Conservation (phyloP, 2,329 filamentous ascomycete species). For the Colletotrichum plurivorum region DNA sequence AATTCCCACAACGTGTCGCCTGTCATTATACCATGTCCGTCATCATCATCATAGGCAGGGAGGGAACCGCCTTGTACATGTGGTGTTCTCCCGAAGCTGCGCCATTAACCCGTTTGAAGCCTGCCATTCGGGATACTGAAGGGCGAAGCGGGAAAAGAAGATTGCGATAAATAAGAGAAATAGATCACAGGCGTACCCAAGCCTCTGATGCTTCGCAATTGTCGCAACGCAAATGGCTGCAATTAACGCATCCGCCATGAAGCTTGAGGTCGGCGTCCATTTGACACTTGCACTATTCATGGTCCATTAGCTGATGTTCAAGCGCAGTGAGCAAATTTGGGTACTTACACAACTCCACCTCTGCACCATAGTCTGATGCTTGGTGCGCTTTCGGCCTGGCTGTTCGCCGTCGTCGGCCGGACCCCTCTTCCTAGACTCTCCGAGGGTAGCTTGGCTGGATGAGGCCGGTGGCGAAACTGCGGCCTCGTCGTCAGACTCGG, state of each 20-base stretch:
- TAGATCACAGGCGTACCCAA: not conserved
- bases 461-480: not conserved
- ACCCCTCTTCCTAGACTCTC: conserved; percentile 19
- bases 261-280: conserved; percentile 8
- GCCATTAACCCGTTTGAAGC: not conserved
- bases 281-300: conserved; percentile 26
- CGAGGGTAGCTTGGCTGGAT: not conserved
- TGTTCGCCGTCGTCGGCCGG: conserved; percentile 38
- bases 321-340: too few species aligned
- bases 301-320: conserved; percentile 1
- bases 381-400: conserved; percentile 28
- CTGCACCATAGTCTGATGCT: conserved; percentile 31
- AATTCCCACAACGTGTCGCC: not conserved
- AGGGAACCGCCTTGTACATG: too few species aligned
- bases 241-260: conserved; percentile 20
- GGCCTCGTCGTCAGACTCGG: conserved; percentile 19
- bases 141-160: not conserved
- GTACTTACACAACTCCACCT: conserved; percentile 51
- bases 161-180: not conserved
- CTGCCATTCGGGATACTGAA: not conserved
- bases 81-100: too few species aligned
- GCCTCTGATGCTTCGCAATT: conserved; percentile 5
- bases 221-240: conserved; percentile 25
- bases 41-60: not conserved
- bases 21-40: not conserved